Evolutionary conservation across 352 stramenopile species (phyloP), one percentile per base, ranked within the genome.

Genomic region (Phytophthora chlamydospora): DNA sequence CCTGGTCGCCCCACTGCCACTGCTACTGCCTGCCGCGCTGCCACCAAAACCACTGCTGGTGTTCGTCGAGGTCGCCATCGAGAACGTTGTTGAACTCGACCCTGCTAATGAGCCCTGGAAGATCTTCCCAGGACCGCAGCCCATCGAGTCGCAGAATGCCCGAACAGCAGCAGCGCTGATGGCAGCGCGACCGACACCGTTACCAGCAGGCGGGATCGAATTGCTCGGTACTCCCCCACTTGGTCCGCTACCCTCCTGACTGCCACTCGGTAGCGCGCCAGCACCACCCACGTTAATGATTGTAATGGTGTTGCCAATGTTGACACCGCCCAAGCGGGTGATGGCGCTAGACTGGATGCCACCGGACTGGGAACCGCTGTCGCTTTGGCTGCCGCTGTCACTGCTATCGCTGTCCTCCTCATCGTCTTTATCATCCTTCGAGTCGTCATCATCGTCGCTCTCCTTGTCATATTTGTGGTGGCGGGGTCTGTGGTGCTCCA

Each of bases 251-350:
- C 29, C 52, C 17, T 31, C 34, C 42, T 51, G 51, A 33, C 46
- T 53, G 12, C 52, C 59, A 9, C 56, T 29, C 24, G 24, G 24
- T 29, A 29, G 2, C 24, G 24, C 24, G 4, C 24, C 24, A 29
- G 8, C 10, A 21, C 43, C 68, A 27, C 51, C 51, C 19, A 79
- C 62, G 54, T 72, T 73, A 19, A 79, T 71, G 34, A 71, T 76
- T 12, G 57, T 66, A 47, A 80, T 77, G 14, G 59, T 71, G 53
- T 80, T 80, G 56, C 68, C 68, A 21, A 73, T 73, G 49, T 80
- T 80, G 31, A 74, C 50, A 21, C 67, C 68, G 29, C 57, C 66
- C 41, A 74, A 50, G 45, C 51, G 66, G 27, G 68, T 58, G 10
- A 78, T 12, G 32, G 74, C 55, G 59, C 54, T 78, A 27, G 58